Evolutionary conservation across 108 stramenopile species (phyloP), one percentile per base, ranked within the genome.

Genomic region (Seminavis robusta): DNA sequence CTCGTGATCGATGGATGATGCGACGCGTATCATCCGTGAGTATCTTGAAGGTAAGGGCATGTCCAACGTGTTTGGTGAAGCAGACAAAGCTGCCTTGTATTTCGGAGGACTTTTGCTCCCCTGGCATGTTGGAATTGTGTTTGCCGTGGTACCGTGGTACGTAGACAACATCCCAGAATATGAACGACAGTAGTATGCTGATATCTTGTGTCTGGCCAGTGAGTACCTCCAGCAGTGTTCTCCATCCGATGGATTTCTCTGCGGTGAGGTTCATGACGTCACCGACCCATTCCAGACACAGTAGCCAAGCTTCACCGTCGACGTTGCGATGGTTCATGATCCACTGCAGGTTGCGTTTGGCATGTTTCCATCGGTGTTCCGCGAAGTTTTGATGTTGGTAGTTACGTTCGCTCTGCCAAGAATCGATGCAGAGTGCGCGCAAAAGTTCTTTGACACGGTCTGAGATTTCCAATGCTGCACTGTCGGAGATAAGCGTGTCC

Each of bases 301-400:
- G 42, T 0, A 63, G 30, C 73, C 73, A 74, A 10, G 31, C 19
- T 23, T 3, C 27, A 16, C 44, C 32, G 9, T 65, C 65, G 6
- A 59, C 43, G 32, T 61, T 65, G 27, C 52, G 61, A 10, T 26
- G 43, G 53, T 73, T 37, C 44, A 73, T 8, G 15, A 67, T 32
- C 0, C 38, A 17, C 5, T 61, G 47, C 0, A 42, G 11, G 5
- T 19, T 52, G 2, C 28, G 39, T 40, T 72, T 72, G 11, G 66
- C 30, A 15, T 19, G 23, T 33, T 59, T 39, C 29, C 31, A 36
- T 10, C 65, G 59, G n/a, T 33, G 34, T 52, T 73, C 72, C 8
- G 59, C 65, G 4, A 23, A 13, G 46, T 73, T 73, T 37, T 73
- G 72, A 20, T 64, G 47, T 45, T 56, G 72, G 15, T 67, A 27